phyloP scores from a whole-genome alignment of 805 yeast species.

The Wickerhamiella sorbophila region DNA sequence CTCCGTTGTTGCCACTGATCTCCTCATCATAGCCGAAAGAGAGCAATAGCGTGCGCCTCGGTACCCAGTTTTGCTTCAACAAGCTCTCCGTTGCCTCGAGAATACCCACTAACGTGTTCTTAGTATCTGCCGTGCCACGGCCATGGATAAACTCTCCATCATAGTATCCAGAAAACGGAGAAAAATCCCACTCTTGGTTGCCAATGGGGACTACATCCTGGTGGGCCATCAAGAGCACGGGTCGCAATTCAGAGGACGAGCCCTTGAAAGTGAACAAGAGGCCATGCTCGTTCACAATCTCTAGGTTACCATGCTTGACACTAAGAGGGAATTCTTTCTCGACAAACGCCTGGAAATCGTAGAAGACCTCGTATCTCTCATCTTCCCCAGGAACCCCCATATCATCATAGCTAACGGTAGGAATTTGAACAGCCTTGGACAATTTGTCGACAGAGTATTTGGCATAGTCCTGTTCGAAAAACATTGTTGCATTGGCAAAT shows the following conservation, averaged over 20 bases:
- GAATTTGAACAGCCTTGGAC: conserved; percentile 47
- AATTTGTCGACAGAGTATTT: conserved; percentile 11
- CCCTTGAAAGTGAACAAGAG: conserved; percentile 58
- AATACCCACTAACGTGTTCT: conserved; percentile 50
- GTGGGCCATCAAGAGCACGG: conserved; percentile 62
- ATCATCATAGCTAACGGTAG: conserved; percentile 51
- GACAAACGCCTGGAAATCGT: conserved; percentile 36
- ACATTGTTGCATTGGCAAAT: conserved; percentile 4
- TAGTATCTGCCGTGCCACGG: conserved; percentile 68
- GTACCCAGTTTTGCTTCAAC: conserved; percentile 37
- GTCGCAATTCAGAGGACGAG: conserved; percentile 36
- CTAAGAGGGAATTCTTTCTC: conserved; percentile 38
- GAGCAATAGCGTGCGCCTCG: conserved; percentile 46
- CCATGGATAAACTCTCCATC: conserved; percentile 63
- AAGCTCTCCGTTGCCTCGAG: conserved; percentile 51
- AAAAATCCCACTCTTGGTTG: conserved; percentile 47
- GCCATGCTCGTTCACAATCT: conserved; percentile 46
- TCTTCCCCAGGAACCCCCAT: conserved; percentile 35
- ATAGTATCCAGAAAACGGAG: conserved; percentile 52
- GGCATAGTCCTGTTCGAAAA: conserved; percentile 10
- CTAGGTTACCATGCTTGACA: conserved; percentile 33
- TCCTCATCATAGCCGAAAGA: conserved; percentile 80
- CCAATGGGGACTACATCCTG: conserved; percentile 75
- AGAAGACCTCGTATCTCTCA: conserved; percentile 34
- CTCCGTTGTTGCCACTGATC: conserved; percentile 49